These are phyloP conservation scores for Fusarium dlaminii DNA, from an alignment of 2,329 filamentous ascomycete genomes.

Conservation along the genomic window DNA sequence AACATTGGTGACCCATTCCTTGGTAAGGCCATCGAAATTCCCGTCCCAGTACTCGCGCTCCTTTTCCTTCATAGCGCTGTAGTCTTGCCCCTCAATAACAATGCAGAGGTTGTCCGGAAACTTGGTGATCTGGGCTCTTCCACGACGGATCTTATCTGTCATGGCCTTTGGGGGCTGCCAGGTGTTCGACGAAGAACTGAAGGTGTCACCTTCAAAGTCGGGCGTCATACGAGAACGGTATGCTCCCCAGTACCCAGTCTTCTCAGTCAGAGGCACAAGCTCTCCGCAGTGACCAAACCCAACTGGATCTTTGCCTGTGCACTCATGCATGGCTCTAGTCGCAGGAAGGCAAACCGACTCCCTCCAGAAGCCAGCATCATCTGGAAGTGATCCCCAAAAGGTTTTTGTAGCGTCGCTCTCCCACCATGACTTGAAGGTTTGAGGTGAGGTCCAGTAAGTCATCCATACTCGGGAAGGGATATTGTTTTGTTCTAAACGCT, in stretches of 20 bases:
- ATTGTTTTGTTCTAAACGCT: not conserved
- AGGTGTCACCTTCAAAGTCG: not conserved
- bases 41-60: not conserved
- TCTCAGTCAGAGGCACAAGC: not conserved
- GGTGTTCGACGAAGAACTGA: not conserved
- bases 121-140: not conserved
- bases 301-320: not conserved
- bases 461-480: not conserved
- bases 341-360: not conserved
- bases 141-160: not conserved
- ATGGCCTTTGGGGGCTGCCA: not conserved
- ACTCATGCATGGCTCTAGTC: not conserved
- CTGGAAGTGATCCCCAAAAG: not conserved
- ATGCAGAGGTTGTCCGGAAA: not conserved
- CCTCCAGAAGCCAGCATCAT: not conserved
- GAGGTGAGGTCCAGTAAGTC: not conserved
- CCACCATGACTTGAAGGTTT: not conserved
- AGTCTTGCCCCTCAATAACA: not conserved
- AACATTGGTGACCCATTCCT: not conserved
- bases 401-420: not conserved
- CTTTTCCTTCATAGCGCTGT: not conserved
- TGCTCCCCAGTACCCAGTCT: conserved; percentile 3
- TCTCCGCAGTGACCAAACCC: not conserved
- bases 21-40: not conserved
- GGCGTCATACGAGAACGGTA: conserved; percentile 1